Percentiles rank a stretch among this genome's conserved stretches.
These are phyloP conservation scores for Sungouiella thailandica DNA, from an alignment of 805 yeast species.

Conservation along the genomic window DNA sequence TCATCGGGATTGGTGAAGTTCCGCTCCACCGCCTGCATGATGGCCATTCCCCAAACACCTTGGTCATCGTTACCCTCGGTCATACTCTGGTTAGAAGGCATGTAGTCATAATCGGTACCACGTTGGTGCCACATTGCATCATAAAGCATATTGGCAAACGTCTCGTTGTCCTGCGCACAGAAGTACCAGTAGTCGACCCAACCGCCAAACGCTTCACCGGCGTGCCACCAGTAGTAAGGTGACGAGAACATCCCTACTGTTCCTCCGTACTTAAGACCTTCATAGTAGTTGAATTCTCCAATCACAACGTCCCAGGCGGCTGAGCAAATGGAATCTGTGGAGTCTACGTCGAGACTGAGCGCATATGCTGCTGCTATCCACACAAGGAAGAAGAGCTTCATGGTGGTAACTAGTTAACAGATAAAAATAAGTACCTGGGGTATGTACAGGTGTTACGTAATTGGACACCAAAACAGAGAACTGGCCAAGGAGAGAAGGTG, in stretches of 20 bases:
- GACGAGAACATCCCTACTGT: conserved; percentile 41
- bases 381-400: conserved; percentile 2
- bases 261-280: conserved; percentile 39
- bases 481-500: too few relatives aligned
- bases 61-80: conserved; percentile 50
- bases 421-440: too few relatives aligned
- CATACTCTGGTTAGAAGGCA: conserved; percentile 43
- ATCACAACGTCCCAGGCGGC: conserved; percentile 32
- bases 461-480: too few relatives aligned
- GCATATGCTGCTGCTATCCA: conserved; percentile 6
- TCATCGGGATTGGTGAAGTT: conserved; percentile 31
- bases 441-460: too few relatives aligned
- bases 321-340: conserved; percentile 35
- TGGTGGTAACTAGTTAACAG: too few relatives aligned
- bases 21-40: conserved; percentile 43
- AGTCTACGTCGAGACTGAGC: conserved; percentile 30
- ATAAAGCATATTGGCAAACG: conserved; percentile 23
- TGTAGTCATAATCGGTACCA: conserved; percentile 36
- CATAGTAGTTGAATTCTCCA: conserved; percentile 44
- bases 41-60: conserved; percentile 48
- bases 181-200: conserved; percentile 35
- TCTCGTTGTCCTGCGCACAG: conserved; percentile 32
- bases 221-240: conserved; percentile 52
- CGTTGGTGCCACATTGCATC: conserved; percentile 42
- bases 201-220: conserved; percentile 49